These are phyloP conservation scores for Nemophila menziesii DNA, from an alignment of 257 asterid genomes.

Conservation along the genomic window DNA sequence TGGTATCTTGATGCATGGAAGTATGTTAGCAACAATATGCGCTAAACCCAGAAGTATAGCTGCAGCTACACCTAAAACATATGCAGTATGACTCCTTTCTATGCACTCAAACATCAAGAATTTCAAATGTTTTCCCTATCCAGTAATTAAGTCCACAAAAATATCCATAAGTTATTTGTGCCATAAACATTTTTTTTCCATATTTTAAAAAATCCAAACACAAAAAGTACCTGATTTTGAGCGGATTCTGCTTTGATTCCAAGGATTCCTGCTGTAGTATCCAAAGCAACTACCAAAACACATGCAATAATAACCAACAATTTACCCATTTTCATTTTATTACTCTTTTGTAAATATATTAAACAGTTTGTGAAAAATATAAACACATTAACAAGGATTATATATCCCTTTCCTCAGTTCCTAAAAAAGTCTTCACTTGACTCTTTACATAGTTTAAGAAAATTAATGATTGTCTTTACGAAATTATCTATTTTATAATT, in stretches of 20 bases:
- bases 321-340: constrained; percentile 32
- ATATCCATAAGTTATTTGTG: background rate
- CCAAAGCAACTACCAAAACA: constrained; percentile 54
- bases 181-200: no score
- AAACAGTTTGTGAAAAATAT: background rate
- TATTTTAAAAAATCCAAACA: no score
- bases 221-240: constrained; percentile 45
- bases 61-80: constrained; percentile 54
- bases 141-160: background rate
- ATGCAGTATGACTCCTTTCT: constrained; percentile 75
- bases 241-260: constrained; percentile 76
- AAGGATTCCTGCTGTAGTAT: constrained; percentile 56
- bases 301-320: constrained; percentile 44
- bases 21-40: constrained; percentile 53
- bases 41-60: constrained; percentile 43
- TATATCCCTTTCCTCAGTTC: no score
- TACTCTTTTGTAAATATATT: background rate
- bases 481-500: no score
- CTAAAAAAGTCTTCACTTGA: no score
- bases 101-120: constrained; percentile 78
- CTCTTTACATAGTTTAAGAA: no score
- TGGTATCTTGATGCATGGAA: constrained; percentile 50
- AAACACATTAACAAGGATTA: background rate
- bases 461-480: no score
- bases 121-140: constrained; percentile 59